Evolutionary conservation across 2,329 filamentous ascomycete species (phyloP), one percentile per base, ranked within the genome.

Genomic region (Magnaporthiopsis rhizophila): DNA sequence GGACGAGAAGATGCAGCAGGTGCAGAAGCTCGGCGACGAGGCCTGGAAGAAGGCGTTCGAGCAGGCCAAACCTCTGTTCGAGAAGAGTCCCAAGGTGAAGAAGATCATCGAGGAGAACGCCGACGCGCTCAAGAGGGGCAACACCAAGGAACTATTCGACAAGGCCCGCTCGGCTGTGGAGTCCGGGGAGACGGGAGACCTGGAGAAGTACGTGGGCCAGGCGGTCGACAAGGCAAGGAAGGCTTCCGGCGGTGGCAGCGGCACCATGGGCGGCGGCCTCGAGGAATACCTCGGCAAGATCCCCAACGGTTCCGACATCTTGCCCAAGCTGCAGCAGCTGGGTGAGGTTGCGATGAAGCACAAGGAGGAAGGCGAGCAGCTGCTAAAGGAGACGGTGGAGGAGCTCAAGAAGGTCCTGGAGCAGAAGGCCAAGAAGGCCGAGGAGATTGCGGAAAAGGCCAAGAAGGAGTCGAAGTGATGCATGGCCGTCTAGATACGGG

Each of bases 21-120:
- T 92, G 38, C 81, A 84, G 75, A 83, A 88, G 74, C 75, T 91
- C 2, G 88, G 88, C 28, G 88, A 92, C 57, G 81, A 91, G 74
- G 86, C 86, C 0, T 92, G 87, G 87, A 80, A 86, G 68, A 89
- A 90, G 78, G 88, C 85, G 0, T 72, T 90, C 60, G 86, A 92
- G 75, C 80, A 90, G 74, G 86, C 85, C 50, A 86, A 89, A 78
- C 88, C 89, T 0, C 84, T 86, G 65, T 81, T 92, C 0, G 89
- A 92, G 69, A 91, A 91, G 81, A 90, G 85, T 74, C 88, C 89
- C n/a, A 80, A 90, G 76, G 77, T 90, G 65, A 92, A 91, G 79
- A 80, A 91, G 74, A 74, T 91, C 0, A 72, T 92, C 1, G 88
- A 91, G 78, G 79, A 89, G 71, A 92, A 93, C 74, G 80, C 82